These are phyloP conservation scores for Neonectria punicea DNA, from an alignment of 2,329 filamentous ascomycete species.

Conservation along the genomic window DNA sequence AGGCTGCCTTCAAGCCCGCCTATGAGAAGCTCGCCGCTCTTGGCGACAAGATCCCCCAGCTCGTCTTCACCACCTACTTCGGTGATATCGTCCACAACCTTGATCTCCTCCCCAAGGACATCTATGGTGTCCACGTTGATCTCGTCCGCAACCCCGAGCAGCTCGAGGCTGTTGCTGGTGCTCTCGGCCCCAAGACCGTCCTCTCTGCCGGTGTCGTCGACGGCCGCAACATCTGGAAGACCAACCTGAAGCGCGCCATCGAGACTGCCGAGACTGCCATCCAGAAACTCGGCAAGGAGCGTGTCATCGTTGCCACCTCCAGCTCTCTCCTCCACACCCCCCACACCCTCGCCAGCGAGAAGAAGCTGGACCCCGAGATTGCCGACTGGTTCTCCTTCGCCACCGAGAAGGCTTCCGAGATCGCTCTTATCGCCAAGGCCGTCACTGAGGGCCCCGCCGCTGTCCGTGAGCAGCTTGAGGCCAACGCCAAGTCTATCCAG, in stretches of 20 bases:
- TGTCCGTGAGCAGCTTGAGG: slow-evolving; percentile 89
- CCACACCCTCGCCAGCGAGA: slow-evolving; percentile 97
- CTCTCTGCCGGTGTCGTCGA: slow-evolving; percentile 97
- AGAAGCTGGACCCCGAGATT: slow-evolving; percentile 95
- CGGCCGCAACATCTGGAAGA: slow-evolving; percentile 99
- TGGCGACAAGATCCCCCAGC: slow-evolving; percentile 83
- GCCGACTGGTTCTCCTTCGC: slow-evolving; percentile 99
- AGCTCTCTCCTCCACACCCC: slow-evolving; percentile 98
- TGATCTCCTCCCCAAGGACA: slow-evolving; percentile 81
- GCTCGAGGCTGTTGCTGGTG: slow-evolving; percentile 83
- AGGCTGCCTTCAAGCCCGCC: slow-evolving; percentile 96
- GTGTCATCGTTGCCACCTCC: slow-evolving; percentile 96
- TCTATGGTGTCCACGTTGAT: slow-evolving; percentile 92
- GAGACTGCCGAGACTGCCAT: slow-evolving; percentile 89
- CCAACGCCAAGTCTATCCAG: slow-evolving; percentile 94
- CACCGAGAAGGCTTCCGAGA: slow-evolving; percentile 90
- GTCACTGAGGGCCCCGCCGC: slow-evolving; percentile 91
- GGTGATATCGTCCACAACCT: slow-evolving; percentile 99
- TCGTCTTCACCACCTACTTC: slow-evolving; percentile 97
- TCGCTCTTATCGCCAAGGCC: slow-evolving; percentile 95
- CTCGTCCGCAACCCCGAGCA: slow-evolving; percentile 99
- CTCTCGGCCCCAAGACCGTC: slow-evolving; percentile 87
- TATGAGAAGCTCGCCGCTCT: slow-evolving; percentile 88
- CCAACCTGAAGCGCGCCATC: slow-evolving; percentile 96
- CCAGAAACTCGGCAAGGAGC: slow-evolving; percentile 95